phyloP scores from a whole-genome alignment of 1,284 basidiomycete genomes.

The Melampsora abietis-canadensis region DNA sequence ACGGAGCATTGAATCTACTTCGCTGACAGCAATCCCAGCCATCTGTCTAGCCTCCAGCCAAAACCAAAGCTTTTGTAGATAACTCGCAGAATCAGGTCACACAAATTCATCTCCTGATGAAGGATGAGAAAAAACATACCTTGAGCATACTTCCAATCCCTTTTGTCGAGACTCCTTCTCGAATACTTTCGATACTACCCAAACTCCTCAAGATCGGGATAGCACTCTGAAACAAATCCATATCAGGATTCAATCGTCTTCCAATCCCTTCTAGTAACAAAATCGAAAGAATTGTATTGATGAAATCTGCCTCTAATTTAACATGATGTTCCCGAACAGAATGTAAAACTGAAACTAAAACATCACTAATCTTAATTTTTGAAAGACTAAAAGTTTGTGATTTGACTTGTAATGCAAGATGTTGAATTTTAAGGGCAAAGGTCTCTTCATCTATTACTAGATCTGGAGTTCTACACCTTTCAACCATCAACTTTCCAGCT shows the following conservation, averaged over 20 bases:
- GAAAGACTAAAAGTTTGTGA: conserved; percentile 93
- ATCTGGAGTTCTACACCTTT: conserved; percentile 87
- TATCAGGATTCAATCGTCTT: conserved; percentile 79
- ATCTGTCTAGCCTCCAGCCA: conserved; percentile 32
- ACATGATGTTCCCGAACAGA: conserved; percentile 92
- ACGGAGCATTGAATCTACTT: conserved; percentile 30
- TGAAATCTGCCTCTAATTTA: conserved; percentile 97
- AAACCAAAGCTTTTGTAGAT: conserved; percentile 24
- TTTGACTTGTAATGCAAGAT: conserved; percentile 87
- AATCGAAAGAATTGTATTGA: conserved; percentile 59
- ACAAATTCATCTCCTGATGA: conserved; percentile 6
- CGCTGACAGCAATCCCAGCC: conserved; percentile 19
- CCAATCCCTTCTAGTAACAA: conserved; percentile 94
- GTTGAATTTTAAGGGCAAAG: conserved; percentile 95
- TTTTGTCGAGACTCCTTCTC: conserved; percentile 59
- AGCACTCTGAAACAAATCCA: conserved; percentile 90
- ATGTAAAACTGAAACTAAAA: conserved; percentile 79
- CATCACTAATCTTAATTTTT: conserved; percentile 90
- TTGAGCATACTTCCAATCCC: conserved; percentile 78
- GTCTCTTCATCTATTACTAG: conserved; percentile 86
- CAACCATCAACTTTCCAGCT: conserved; percentile 91
- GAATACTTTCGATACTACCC: conserved; percentile 69
- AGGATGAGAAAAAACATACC: conserved; percentile 56
- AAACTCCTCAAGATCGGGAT: conserved; percentile 83
- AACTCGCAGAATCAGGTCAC: background rate